phyloP scores from a whole-genome alignment of 148 eudicot species.

The Rhododendron griersonianum region DNA sequence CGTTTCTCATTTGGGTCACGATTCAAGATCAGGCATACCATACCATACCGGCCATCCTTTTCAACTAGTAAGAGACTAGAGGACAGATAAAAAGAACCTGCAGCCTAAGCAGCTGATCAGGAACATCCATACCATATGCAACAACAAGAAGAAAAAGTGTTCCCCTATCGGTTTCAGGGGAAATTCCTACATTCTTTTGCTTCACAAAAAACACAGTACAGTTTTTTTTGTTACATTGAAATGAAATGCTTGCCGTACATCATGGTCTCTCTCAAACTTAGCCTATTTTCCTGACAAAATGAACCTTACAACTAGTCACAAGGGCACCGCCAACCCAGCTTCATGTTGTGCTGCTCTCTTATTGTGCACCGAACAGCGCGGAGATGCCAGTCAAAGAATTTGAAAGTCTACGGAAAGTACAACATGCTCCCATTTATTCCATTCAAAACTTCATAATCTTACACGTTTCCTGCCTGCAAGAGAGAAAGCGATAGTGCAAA shows the following conservation, averaged over 20 bases:
- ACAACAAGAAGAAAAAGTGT: not conserved
- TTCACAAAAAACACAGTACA: not conserved
- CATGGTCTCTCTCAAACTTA: not conserved
- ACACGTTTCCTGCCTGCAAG: not conserved
- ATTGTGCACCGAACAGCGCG: not conserved
- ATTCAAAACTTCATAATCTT: not conserved
- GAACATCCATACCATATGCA: not conserved
- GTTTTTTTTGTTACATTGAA: not conserved
- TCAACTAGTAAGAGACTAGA: not conserved
- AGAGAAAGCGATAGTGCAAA: not conserved
- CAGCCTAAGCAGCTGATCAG: not conserved
- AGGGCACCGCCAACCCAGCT: not conserved
- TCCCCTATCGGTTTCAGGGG: not conserved
- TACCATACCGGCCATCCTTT: not conserved
- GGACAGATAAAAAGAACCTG: not conserved
- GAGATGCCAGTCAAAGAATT: not conserved
- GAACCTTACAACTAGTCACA: not conserved
- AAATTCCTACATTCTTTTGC: not conserved
- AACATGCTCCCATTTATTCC: conserved; percentile 1
- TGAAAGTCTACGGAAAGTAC: not conserved
- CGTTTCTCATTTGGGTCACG: not conserved
- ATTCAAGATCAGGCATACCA: not conserved
- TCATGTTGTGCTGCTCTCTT: not conserved
- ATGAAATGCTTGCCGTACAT: not conserved
- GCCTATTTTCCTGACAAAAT: no score